Base-by-base conservation (phyloP, 169 alveolate species). In the Plasmodium blacklocki region DNA sequence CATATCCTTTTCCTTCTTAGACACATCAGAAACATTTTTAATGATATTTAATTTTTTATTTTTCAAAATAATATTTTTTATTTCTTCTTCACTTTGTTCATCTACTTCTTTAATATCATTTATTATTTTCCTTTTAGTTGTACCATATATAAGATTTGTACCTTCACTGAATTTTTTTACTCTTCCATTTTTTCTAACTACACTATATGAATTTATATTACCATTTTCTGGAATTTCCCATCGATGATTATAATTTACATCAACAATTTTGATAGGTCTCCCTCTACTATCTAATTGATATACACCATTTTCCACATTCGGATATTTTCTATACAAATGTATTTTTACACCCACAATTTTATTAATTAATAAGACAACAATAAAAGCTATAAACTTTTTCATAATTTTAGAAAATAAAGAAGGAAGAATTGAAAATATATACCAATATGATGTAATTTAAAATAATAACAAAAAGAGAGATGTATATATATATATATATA, bases 151-250 rank as follows among this genome's bases (percentile, higher is more conserved):
- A 29, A 78, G 64, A 70, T 78, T 78, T 64, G 89, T 78, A 11
- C 89, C 89, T 78, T 78, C 89, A 70, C 89, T 78, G 67, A 78
- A 78, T 71, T 78, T 78, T 78, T 78, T 78, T 15, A 63, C 76
- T 70, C 39, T 64, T 47, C 89, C 89, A 78, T 78, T 78, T 50
- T 78, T 78, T 78, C 54, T 63, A 78, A 78, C 89, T 50, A 78
- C 89, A 19, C 76, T 39, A 56, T 78, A 78, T 49, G 89, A 64
- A 49, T 78, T 78, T 47, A 78, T 70, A 23, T 45, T 52, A n/a
- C 89, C 89, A 67, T 58, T 58, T 70, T 78, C 50, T 47, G 89
- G 89, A 8, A 78, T 49, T 78, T 78, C 89, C 89, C 89, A 78
- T 71, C 50, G 59, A 50, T 78, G 89, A 21, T 66, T 52, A 59